Evolutionary conservation across 2,329 filamentous ascomycete species (phyloP), one percentile per base, ranked within the genome.

Genomic region (Chaetomium sp.): DNA sequence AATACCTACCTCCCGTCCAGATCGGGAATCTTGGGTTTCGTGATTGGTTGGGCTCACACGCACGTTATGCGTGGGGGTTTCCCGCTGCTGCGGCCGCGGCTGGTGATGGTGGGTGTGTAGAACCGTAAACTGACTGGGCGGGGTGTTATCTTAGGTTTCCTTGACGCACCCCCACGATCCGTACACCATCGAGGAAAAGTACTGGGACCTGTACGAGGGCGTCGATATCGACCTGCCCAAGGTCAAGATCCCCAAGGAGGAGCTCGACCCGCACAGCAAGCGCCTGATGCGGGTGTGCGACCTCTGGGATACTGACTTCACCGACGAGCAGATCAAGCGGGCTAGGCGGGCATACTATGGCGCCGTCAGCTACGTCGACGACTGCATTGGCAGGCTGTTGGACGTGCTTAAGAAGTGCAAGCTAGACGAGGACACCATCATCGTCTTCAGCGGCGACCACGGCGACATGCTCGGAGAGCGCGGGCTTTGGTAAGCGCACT

Each of bases 401-500:
- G 82, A 87, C 67, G 89, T 91, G 0, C 81, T 97, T 21, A 90
- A 93, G 75, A 85, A 92, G 65, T 94, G 92, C 74, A 86, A 88
- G 7, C 82, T 97, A 53, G 89, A 89, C 66, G 87, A 96, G 38
- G 87, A 97, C 78, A 97, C 93, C 13, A 93, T 97, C 71, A 83
- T 97, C 72, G 88, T 97, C 70, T 97, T 97, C 79, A 93, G 90
- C 65, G 93, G 93, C 53, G 93, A 97, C 75, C 93, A 97, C 74
- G 93, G 93, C 63, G 93, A 97, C 77, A 97, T 97, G 93, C 85
- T 97, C 8, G 93, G 93, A 65, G 93, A 97, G 81, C 88, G 92
- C 60, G 90, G 91, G 6, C 81, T 97, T 55, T 97, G 93, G 93
- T 86, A 75, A 70, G 75, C 66, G 19, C 13, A 19, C 45, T 23